Evolutionary conservation across 2,329 filamentous ascomycete genomes (phyloP), one percentile per base, ranked within the genome.

Genomic region (Apiospora arundinis): DNA sequence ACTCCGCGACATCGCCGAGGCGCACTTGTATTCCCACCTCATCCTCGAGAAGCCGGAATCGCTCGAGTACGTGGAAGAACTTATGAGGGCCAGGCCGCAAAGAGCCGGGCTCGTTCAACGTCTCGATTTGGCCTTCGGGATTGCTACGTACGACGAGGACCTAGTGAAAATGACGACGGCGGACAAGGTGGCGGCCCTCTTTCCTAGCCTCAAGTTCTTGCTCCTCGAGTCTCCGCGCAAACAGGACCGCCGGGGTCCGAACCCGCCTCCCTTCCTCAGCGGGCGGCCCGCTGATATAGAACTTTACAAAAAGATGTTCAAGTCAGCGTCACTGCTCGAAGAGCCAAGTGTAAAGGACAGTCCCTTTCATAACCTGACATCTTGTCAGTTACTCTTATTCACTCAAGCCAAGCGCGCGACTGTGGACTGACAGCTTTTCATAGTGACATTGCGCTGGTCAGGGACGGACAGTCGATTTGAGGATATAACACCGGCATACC

Each of bases 391-490:
- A 5, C 21, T 16, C 21, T 2, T 6, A 32, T 6, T 32, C 63
- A n/a, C n/a, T n/a, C 25, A 63, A 21, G 7, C 56, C 21, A 9
- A 9, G 14, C 32, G 6, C 12, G n/a, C 56, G 21, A n/a, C 48
- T n/a, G 37, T 44, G 21, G 37, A 25, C 63, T 66, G 63, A 66
- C 63, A n/a, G 63, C 1, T 8, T 7, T 32, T 32, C 6, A 32
- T 25, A 66, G 63, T 66, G 23, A 66, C 63, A n/a, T 21, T 66
- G 18, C 63, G 42, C 63, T 66, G 63, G 63, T 42, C 63, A 25
- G 42, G 63, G 37, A 37, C 23, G 32, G 16, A 18, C 9, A 40
- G 63, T 14, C 37, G 63, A 16, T 4, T 44, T 4, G 23, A 37
- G 32, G 16, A 66, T 42, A 44, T 37, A 16, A 44, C 63, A 44